Evolutionary conservation across 805 yeast genomes (phyloP), one percentile per base, ranked within the genome.

Genomic region (Kodamaea nitidulidarum): DNA sequence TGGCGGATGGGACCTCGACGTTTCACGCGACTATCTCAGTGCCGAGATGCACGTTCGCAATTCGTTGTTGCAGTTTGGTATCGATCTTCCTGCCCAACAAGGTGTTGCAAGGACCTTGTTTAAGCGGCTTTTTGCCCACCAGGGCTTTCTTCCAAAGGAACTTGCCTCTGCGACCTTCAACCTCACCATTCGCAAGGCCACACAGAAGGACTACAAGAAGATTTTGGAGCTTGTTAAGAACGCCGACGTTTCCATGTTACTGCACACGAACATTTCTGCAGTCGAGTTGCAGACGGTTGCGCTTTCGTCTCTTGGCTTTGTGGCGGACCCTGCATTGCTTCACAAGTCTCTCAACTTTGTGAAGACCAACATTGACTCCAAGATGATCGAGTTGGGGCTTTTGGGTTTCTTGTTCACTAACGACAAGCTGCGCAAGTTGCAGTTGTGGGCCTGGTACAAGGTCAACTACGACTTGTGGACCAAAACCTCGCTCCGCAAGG

Each of bases 141-240:
- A 65, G 15, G 54, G 73, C 0, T 65, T 80, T 28, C 52, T 55
- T 7, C 86, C 88, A 2, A 63, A 62, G 36, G 77, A 73, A 44
- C 46, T 82, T 14, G 51, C 77, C 12, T 58, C 67, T 7, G 61
- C 75, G 18, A 60, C 70, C 4, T 58, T 81, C 36, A 61, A 69
- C 9, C 57, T 71, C 8, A 56, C 67, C 3, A 60, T 78, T 24
- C 54, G 59, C 20, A 57, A 59, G 4, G 59, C 63, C 30, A 60
- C 61, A 26, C 57, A 60, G 36, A 73, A 76, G 46, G 80, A 77
- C 26, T 82, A 80, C 70, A 82, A 82, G 55, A 80, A 75, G 47
- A 59, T 80, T 4, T 58, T 73, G 24, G 76, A 75, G 22, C 54
- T 81, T 14, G 74, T 71, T 9, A 78, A 77, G 45, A 69, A 70